Evolutionary conservation across 176 grass and related monocot genomes (phyloP), one percentile per base, ranked within the genome.

Genomic region (Carex parvula): DNA sequence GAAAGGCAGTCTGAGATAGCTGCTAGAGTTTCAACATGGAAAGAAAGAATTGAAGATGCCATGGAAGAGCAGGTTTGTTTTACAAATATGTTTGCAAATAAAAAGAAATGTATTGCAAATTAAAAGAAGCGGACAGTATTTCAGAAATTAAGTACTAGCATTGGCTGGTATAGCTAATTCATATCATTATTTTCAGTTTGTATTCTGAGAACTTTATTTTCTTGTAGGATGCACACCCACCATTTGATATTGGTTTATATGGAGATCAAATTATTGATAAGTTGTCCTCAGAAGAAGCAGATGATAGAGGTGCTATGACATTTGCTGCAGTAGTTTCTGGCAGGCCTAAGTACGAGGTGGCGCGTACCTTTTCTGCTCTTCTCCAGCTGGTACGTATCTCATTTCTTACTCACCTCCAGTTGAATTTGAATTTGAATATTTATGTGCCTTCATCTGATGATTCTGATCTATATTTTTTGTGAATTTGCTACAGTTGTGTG

Each of bases 321-420:
- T 99, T 99, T 84, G 78, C 85, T 53, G 82, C 89, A 79, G 85
- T 99, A 87, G 91, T 95, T 66, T 66, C 53, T 42, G 86, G 85
- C 64, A 92, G 74, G 85, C 81, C 88, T 20, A 95, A 95, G 83
- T 91, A 92, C 9, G 91, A 99, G 85, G 90, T 92, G 85, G 91
- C 96, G 39, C 91, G 96, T 73, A 92, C 91, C 50, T 99, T 99
- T 90, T 99, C 93, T 87, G 96, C 96, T n/a, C 91, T 99, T 80
- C 91, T 99, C 44, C 96, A 99, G 88, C 87, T 99, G 96, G 96
- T 99, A 91, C 72, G 37, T 29, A 30, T 46, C 68, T 64, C 37
- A 64, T 77, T 26, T 55, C 41, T 44, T 8, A 77, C 22, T 9
- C 56, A 76, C 53, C 37, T 39, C 37, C 37, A 39, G 37, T 39